Conservation (phyloP, 176 grass and related monocot genomes). For the Eragrostis nindensis region DNA sequence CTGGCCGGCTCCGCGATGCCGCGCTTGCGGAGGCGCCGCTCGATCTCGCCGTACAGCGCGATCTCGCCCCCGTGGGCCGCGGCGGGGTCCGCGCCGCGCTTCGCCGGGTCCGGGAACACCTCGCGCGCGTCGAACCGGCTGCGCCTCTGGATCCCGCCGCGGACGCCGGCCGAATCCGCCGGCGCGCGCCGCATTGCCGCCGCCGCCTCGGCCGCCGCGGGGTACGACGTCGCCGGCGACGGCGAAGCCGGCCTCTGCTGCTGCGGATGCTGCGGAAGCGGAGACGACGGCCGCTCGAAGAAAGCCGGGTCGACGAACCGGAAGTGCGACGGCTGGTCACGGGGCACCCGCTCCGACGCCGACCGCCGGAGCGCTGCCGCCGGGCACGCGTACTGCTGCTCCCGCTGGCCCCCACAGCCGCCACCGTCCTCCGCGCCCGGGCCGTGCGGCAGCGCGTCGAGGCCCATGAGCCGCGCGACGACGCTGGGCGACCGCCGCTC, state of each 20-base stretch:
- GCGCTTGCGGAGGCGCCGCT: conserved; percentile 80
- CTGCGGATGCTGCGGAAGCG: conserved; percentile 29
- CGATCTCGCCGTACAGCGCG: conserved; percentile 87
- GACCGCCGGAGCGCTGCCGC: conserved; percentile 64
- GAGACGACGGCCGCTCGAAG: conserved; percentile 43
- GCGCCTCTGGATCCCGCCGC: conserved; percentile 54
- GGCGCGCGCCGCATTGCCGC: conserved; percentile 17
- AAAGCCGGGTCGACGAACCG: conserved; percentile 62
- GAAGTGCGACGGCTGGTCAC: conserved; percentile 49
- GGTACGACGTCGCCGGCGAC: conserved; percentile 31
- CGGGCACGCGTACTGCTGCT: not conserved
- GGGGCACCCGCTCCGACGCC: conserved; percentile 70
- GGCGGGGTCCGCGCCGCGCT: not conserved
- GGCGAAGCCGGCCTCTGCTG: conserved; percentile 45
- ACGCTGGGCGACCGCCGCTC: conserved; percentile 84
- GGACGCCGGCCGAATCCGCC: not conserved
- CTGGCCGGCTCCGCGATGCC: conserved; percentile 79
- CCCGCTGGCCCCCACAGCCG: not conserved
- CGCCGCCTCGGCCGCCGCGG: not conserved
- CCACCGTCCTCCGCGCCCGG: not conserved
- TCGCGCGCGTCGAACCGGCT: conserved; percentile 79
- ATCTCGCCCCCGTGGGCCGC: conserved; percentile 44
- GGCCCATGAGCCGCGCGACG: conserved; percentile 90
- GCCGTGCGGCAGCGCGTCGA: conserved; percentile 62
- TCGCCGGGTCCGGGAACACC: conserved; percentile 76